Evolutionary conservation across 2,329 filamentous ascomycete genomes (phyloP).

Genomic region (Diaporthe destruens): DNA sequence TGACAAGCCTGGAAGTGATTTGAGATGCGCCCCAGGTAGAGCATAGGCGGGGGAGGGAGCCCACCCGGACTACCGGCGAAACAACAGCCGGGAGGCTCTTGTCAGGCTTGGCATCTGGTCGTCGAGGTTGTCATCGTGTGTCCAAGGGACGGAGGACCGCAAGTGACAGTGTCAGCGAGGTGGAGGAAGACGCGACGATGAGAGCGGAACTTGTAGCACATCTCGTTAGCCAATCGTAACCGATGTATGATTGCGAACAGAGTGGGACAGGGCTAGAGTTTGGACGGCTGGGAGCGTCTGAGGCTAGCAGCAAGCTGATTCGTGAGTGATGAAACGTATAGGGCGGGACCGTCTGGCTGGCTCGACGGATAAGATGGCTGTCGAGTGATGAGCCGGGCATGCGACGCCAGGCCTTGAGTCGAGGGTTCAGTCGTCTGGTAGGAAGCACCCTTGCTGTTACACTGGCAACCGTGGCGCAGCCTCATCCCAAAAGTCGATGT

Average conservation of each 20-base stretch:
- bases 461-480: conserved; percentile 17
- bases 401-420: neutral
- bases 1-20: conserved; percentile 13
- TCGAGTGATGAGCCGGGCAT: conserved; percentile 7
- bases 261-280: conserved; percentile 24
- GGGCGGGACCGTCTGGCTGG: conserved; percentile 24
- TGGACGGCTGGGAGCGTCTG: conserved; percentile 23
- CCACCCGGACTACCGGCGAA: conserved; percentile 26
- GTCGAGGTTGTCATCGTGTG: conserved; percentile 12
- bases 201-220: conserved; percentile 30
- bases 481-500: conserved; percentile 12
- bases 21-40: conserved; percentile 11
- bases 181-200: neutral
- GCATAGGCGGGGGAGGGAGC: neutral
- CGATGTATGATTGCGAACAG: conserved; percentile 8
- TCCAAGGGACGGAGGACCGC: neutral
- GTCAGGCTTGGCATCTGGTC: conserved; percentile 9
- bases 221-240: conserved; percentile 41
- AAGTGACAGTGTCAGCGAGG: conserved; percentile 25
- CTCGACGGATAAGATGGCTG: conserved; percentile 1
- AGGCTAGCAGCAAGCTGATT: conserved; percentile 33
- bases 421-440: conserved; percentile 10
- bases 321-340: conserved; percentile 34
- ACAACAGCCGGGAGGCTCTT: conserved; percentile 29
- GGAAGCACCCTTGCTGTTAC: conserved; percentile 23